Conservation (phyloP, 2,329 filamentous ascomycete species). For the Trichoderma cornu-damae region DNA sequence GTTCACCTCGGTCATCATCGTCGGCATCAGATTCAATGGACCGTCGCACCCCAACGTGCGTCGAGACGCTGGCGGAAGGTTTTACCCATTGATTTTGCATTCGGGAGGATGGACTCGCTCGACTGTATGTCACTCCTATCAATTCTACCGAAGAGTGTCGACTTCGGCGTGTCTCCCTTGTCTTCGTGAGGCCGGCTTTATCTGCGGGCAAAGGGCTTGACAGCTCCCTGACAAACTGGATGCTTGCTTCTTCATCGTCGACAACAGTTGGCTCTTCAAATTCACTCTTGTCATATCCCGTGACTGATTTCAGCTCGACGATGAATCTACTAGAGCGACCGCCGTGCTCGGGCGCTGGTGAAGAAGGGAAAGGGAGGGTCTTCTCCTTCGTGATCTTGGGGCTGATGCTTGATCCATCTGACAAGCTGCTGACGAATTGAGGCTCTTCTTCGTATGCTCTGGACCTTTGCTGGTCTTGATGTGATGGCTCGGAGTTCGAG, state of each 20-base stretch:
- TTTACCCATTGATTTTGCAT: background rate
- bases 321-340: background rate
- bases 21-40: slow-evolving; percentile 24
- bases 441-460: background rate
- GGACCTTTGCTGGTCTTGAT: background rate
- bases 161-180: background rate
- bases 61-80: background rate
- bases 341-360: background rate
- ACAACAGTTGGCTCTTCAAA: background rate
- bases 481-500: background rate
- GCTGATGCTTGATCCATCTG: background rate
- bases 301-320: slow-evolving; percentile 15
- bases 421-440: background rate
- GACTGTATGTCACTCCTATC: background rate
- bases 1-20: slow-evolving; percentile 5
- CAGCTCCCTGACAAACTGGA: slow-evolving; percentile 2
- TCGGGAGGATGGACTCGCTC: background rate
- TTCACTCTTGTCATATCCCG: background rate
- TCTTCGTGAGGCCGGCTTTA: background rate
- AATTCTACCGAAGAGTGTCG: slow-evolving; percentile 14
- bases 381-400: background rate
- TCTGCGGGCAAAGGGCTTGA: background rate
- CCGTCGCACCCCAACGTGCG: background rate
- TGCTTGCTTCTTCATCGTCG: no score
- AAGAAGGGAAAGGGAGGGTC: background rate